phyloP scores from a whole-genome alignment of 1,284 basidiomycete genomes.

The Agroathelia rolfsii region DNA sequence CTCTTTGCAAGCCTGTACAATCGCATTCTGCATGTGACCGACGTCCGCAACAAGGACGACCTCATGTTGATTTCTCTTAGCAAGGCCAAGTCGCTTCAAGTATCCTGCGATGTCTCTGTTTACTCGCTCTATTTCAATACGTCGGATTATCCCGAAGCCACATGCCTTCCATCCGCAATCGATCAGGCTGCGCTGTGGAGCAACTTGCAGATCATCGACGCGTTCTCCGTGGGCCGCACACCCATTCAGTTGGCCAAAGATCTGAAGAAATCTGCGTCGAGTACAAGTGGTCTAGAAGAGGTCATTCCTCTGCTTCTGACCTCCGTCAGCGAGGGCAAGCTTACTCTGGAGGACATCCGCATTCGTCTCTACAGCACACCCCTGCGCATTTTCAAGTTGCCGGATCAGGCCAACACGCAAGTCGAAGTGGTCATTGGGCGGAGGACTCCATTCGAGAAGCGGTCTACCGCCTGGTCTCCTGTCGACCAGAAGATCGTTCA shows the following conservation, averaged over 20 bases:
- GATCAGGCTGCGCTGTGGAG: conserved; percentile 88
- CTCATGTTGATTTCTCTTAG: conserved; percentile 86
- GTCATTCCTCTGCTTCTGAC: conserved; percentile 82
- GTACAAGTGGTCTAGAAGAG: conserved; percentile 82
- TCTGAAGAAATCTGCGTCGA: conserved; percentile 54
- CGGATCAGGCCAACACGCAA: conserved; percentile 79
- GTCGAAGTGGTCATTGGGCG: conserved; percentile 92
- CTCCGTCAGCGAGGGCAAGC: conserved; percentile 72
- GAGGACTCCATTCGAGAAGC: conserved; percentile 46
- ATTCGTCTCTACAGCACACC: conserved; percentile 86
- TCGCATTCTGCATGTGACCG: conserved; percentile 89
- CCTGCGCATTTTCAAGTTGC: conserved; percentile 83
- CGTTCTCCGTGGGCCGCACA: conserved; percentile 81
- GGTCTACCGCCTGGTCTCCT: conserved; percentile 72
- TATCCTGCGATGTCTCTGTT: conserved; percentile 93
- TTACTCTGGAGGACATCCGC: conserved; percentile 81
- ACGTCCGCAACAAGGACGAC: conserved; percentile 84
- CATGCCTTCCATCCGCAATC: conserved; percentile 63
- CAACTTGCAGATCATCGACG: conserved; percentile 79
- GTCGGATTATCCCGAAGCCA: conserved; percentile 62
- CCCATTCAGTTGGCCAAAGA: conserved; percentile 75
- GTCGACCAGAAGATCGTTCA: conserved; percentile 56
- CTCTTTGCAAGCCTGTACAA: conserved; percentile 88
- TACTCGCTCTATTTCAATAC: conserved; percentile 88
- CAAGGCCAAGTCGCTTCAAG: conserved; percentile 90